Base-by-base conservation (phyloP, 2,329 filamentous ascomycete species). In the Pseudopyricularia cyperi region DNA sequence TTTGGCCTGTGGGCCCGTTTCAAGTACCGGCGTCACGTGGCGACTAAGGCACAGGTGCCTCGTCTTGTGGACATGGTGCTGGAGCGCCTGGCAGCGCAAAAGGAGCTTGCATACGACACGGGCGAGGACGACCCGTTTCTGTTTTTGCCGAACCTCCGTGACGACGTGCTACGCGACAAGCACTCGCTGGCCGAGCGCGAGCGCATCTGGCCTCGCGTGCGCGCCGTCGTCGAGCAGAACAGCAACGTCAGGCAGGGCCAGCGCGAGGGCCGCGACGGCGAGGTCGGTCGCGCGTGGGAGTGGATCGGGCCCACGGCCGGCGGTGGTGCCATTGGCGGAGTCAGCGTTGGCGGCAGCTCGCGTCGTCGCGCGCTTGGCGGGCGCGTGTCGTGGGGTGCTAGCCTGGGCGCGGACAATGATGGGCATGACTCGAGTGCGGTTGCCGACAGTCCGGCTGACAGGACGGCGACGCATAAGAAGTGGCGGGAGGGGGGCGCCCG, bases 221-320 rank as follows among this genome's bases (percentile, higher is more conserved):
- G 82, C 58, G 79, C 75, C 50, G 85, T 97, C 51, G 90, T 98
- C 1, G 93, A 98, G 68, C 83, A 83, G 66, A 98, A 98, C 65
- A 86, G 87, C 55, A 98, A 98, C 62, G 85, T 98, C 15, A 79
- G 93, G 42, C 87, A 78, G 0, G 73, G 77, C 68, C 68, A 90
- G 76, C 70, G 89, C 72, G 71, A 85, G 76, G 68, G 83, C 47
- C 69, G 73, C 51, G 83, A 75, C 58, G 82, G 81, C 33, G 82
- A 85, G 61, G 75, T 85, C 30, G 79, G 79, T 28, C 71, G 80
- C 28, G 81, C 80, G 1, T 85, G 81, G 81, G 82, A 85, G 62
- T 85, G 81, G 81, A 83, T 85, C 55, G 81, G 81, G 1, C 77
- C 79, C 14, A 69, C 73, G 17, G 26, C 49, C 22, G 48, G 11